Evolutionary conservation across 345 rosid species (phyloP), one percentile per base, ranked within the genome.

Genomic region (Turnera subulata): DNA sequence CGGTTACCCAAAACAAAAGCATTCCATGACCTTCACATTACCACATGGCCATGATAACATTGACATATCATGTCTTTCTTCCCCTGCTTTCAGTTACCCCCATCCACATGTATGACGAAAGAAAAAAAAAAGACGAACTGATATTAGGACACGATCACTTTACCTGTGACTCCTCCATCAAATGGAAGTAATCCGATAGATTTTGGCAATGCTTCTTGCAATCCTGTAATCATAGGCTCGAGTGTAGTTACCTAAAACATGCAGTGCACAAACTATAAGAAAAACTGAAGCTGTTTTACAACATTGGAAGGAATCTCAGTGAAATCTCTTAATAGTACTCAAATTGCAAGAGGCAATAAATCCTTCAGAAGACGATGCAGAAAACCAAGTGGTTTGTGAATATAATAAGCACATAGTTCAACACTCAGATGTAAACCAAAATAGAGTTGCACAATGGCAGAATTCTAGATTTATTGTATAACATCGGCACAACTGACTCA

Each of bases 111-210:
- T 5, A 11, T 16, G 14, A 64, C 5, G 23, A 49, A 49, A 45
- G 21, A 38, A 35, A 35, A 50, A 39, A 39, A 15, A 37, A 52
- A 24, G 42, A 40, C 15, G 25, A n/a, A n/a, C n/a, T n/a, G 45
- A 46, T 29, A 39, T 35, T 8, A 47, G 7, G 44, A 51, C 9
- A 9, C 38, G 33, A 50, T 22, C 20, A 55, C n/a, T 46, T 3
- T 68, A 93, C 99, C 99, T 78, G 96, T 56, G 38, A 93, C 86
- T 55, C 99, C 97, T 51, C 88, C 91, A 78, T 93, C 97, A 50
- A 89, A 93, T 68, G 94, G 88, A 60, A 93, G 97, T 69, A 93
- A 74, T 67, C 97, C 99, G 63, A 93, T 84, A 59, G 99, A 87
- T 75, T 87, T 93, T 2, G 99, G 97, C 62, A 93, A 69, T 37